Evolutionary conservation across 139 green algal genomes (phyloP).

Genomic region (Picochlorum sp.): DNA sequence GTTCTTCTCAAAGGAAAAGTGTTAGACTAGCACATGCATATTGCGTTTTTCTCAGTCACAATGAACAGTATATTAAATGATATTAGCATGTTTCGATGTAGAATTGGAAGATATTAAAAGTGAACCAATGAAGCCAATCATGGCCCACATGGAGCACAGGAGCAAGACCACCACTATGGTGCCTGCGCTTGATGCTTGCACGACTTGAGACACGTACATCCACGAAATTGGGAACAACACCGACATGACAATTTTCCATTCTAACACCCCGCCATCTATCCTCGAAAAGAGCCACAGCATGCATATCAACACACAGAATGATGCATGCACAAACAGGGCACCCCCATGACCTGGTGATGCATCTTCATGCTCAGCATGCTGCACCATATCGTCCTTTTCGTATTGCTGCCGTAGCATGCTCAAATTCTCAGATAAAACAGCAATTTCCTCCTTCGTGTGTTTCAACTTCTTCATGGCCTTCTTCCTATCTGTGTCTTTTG

Average conservation of each 20-base stretch:
- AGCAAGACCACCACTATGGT: background rate
- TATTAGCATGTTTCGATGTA: too few relatives aligned
- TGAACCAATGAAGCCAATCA: background rate
- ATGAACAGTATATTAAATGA: too few relatives aligned
- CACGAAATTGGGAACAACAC: slow-evolving; percentile 13
- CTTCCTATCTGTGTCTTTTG: slow-evolving; percentile 16
- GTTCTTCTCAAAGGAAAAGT: too few relatives aligned
- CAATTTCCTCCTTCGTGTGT: slow-evolving; percentile 4
- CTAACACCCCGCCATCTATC: background rate
- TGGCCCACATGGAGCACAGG: background rate
- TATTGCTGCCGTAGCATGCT: slow-evolving; percentile 4
- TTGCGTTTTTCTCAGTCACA: too few relatives aligned
- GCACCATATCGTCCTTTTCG: slow-evolving; percentile 2
- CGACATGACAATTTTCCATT: slow-evolving; percentile 17
- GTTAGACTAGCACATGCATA: too few relatives aligned
- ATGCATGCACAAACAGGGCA: slow-evolving; percentile 5
- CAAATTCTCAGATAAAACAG: slow-evolving; percentile 2
- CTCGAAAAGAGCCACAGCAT: slow-evolving; percentile 8
- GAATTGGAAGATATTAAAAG: too few relatives aligned
- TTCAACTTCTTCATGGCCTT: slow-evolving; percentile 12
- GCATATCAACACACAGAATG: background rate
- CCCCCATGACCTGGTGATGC: background rate
- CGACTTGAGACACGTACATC: slow-evolving; percentile 5
- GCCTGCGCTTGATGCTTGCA: background rate
- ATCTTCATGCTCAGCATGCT: background rate